A percentile compares a stretch with the other conserved stretches of the same genome.
Evolutionary conservation across 2,329 filamentous ascomycete species (phyloP).

Genomic region (Shiraia bambusicola): DNA sequence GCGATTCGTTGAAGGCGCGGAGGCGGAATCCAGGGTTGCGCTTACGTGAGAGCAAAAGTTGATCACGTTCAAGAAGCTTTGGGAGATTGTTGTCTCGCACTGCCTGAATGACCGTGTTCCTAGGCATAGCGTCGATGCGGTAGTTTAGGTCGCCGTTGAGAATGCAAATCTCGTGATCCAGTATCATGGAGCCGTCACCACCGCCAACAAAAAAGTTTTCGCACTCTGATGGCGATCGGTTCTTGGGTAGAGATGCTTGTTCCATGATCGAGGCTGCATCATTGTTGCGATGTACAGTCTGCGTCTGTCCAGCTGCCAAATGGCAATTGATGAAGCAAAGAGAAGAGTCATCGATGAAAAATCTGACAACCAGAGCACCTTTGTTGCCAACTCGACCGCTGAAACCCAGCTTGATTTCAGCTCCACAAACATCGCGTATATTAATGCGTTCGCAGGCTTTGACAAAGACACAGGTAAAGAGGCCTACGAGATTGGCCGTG

Average conservation of each 20-base stretch:
- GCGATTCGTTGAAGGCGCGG: slow-evolving; percentile 84
- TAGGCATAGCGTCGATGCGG: slow-evolving; percentile 94
- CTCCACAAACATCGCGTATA: slow-evolving; percentile 73
- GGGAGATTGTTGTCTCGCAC: slow-evolving; percentile 77
- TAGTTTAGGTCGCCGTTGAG: slow-evolving; percentile 97
- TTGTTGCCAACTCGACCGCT: slow-evolving; percentile 96
- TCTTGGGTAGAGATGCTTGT: slow-evolving; percentile 69
- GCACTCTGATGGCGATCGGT: slow-evolving; percentile 65
- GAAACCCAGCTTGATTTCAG: slow-evolving; percentile 94
- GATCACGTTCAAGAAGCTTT: slow-evolving; percentile 90
- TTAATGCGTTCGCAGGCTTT: slow-evolving; percentile 74
- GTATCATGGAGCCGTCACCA: slow-evolving; percentile 91
- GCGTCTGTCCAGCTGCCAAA: slow-evolving; percentile 87
- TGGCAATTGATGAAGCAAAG: slow-evolving; percentile 98
- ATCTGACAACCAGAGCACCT: slow-evolving; percentile 88
- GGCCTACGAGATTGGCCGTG: slow-evolving; percentile 83
- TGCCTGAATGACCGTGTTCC: slow-evolving; percentile 86
- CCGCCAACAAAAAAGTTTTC: slow-evolving; percentile 83
- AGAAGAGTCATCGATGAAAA: slow-evolving; percentile 89
- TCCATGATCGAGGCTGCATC: slow-evolving; percentile 91
- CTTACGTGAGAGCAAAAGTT: slow-evolving; percentile 83
- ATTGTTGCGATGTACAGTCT: slow-evolving; percentile 87
- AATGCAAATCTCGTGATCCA: slow-evolving; percentile 97
- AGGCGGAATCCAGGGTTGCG: slow-evolving; percentile 89
- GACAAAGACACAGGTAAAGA: slow-evolving; percentile 96